Evolutionary conservation across 1,139 yeast genomes (phyloP).

Genomic region (Tardiomyces blankii): DNA sequence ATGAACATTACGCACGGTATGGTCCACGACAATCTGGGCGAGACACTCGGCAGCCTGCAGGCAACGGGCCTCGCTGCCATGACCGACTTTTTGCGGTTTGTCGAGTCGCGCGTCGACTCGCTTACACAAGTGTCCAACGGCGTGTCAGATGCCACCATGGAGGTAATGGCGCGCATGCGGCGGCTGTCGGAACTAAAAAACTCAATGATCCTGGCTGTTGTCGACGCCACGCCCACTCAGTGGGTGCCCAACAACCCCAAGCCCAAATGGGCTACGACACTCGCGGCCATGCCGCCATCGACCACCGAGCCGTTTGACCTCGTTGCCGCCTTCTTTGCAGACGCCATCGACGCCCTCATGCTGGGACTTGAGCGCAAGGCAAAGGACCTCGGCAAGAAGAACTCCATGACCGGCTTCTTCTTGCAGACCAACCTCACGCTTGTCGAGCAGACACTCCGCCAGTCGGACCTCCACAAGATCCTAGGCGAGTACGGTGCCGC

Average conservation of each 20-base stretch:
- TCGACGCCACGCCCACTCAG: constrained; percentile 42
- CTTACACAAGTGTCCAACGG: constrained; percentile 45
- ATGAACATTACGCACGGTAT: constrained; percentile 3
- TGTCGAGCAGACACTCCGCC: constrained; percentile 61
- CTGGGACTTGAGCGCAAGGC: constrained; percentile 49
- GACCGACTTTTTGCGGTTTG: constrained; percentile 43
- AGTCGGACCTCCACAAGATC: constrained; percentile 44
- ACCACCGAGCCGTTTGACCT: constrained; percentile 34
- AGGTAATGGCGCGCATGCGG: constrained; percentile 50
- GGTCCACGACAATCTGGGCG: constrained; percentile 13
- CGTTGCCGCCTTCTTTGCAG: constrained; percentile 57
- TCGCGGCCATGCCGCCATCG: constrained; percentile 15
- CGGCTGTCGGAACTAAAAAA: constrained; percentile 52
- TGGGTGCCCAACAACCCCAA: constrained; percentile 49
- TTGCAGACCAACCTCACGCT: constrained; percentile 61
- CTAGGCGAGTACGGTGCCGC: constrained; percentile 57
- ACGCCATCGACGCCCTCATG: constrained; percentile 63
- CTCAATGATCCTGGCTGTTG: constrained; percentile 44
- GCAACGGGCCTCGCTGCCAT: constrained; percentile 35
- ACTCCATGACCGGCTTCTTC: constrained; percentile 46
- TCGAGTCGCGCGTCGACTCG: constrained; percentile 39
- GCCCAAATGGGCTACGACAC: background rate
- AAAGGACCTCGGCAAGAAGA: constrained; percentile 27
- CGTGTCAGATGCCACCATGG: constrained; percentile 61
- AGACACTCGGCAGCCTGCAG: constrained; percentile 13